phyloP scores from a whole-genome alignment of 768 basidiomycete species.

The Lactarius indigo region DNA sequence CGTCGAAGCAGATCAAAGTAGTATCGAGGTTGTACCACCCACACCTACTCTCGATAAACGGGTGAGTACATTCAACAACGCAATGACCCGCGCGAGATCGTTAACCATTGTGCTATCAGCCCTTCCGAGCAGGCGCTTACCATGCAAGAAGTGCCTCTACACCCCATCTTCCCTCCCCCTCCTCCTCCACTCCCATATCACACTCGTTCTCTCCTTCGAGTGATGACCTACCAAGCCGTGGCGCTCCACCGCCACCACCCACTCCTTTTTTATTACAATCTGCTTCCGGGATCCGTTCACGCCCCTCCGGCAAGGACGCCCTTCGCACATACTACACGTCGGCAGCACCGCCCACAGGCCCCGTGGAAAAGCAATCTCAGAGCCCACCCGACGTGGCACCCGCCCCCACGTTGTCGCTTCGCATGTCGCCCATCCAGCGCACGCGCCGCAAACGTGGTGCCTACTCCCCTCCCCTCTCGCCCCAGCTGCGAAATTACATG shows the following conservation, averaged over 20 bases:
- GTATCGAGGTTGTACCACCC: constrained; percentile 21
- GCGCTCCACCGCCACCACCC: neutral
- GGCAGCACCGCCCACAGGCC: constrained; percentile 3
- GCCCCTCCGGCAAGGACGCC: neutral
- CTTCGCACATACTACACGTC: neutral
- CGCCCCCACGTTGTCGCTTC: neutral
- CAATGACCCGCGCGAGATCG: neutral
- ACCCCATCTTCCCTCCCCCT: neutral
- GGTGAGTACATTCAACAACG: constrained; percentile 1
- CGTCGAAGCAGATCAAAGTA: constrained; percentile 2
- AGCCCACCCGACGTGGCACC: neutral
- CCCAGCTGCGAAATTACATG: constrained; percentile 8
- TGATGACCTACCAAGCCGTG: neutral
- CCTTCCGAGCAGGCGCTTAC: neutral
- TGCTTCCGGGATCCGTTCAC: neutral
- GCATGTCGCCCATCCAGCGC: neutral
- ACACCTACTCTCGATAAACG: neutral
- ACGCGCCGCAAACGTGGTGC: neutral
- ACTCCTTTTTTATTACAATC: neutral
- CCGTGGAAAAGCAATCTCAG: neutral
- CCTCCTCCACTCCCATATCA: neutral
- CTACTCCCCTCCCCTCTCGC: neutral
- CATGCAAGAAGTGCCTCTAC: constrained; percentile 17
- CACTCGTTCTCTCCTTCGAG: constrained; percentile 7
- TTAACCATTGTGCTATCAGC: neutral